These are phyloP conservation scores for Litchi chinensis DNA, from an alignment of 345 rosid species.

Conservation along the genomic window DNA sequence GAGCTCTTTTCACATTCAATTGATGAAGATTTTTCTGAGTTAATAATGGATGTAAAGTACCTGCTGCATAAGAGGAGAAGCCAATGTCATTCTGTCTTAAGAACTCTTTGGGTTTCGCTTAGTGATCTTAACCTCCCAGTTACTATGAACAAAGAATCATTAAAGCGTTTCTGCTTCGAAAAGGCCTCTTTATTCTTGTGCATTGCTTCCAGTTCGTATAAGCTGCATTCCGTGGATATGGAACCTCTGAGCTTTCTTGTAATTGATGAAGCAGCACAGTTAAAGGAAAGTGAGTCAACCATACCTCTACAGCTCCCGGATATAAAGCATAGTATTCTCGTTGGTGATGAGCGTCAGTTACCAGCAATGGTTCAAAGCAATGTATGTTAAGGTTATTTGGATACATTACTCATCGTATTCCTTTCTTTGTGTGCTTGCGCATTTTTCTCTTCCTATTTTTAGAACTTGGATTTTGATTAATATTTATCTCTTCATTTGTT, in stretches of 20 bases:
- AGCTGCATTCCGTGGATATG: constrained; percentile 28
- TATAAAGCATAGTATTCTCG: constrained; percentile 40
- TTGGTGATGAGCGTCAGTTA: constrained; percentile 60
- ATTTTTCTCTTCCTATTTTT: not conserved
- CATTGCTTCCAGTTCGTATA: constrained; percentile 43
- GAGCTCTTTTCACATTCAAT: constrained; percentile 24
- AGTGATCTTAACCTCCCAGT: constrained; percentile 30
- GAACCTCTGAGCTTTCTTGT: constrained; percentile 44
- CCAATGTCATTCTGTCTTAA: constrained; percentile 34
- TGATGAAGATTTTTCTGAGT: not conserved
- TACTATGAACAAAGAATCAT: not conserved
- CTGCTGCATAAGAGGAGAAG: constrained; percentile 14
- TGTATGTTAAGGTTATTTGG: constrained; percentile 29
- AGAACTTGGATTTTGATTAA: not conserved
- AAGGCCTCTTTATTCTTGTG: constrained; percentile 40
- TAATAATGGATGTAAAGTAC: not conserved
- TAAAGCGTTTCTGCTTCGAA: constrained; percentile 39
- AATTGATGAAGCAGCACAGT: constrained; percentile 68
- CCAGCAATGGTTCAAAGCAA: constrained; percentile 51
- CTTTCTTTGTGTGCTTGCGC: not conserved
- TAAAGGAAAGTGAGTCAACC: constrained; percentile 58
- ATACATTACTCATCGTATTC: not conserved
- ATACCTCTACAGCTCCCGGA: constrained; percentile 54
- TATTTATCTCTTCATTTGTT: not conserved
- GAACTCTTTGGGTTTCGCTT: constrained; percentile 17